Conservation (phyloP, 1,139 yeast genomes). For the Diutina catenulata region DNA sequence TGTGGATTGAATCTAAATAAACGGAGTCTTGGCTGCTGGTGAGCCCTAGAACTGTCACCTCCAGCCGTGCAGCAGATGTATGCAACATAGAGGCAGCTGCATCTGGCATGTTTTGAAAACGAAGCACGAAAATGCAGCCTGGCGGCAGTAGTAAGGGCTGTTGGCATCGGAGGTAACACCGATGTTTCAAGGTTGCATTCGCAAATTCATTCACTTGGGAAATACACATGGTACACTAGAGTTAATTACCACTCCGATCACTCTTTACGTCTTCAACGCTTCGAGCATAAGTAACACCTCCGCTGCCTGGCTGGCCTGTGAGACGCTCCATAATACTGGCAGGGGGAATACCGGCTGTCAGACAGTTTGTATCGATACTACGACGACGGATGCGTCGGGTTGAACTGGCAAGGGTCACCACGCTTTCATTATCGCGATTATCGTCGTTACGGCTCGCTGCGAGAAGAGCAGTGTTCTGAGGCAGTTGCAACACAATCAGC, state of each 20-base stretch:
- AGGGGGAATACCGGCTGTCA: slow-evolving; percentile 54
- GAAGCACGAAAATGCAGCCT: no score
- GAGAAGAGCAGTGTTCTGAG: slow-evolving; percentile 8
- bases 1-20: no score
- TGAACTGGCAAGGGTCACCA: slow-evolving; percentile 43
- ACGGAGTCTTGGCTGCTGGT: no score
- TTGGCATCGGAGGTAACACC: no score
- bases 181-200: no score
- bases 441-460: slow-evolving; percentile 5
- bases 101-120: no score
- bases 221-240: no score
- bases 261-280: slow-evolving; percentile 1
- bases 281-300: not conserved
- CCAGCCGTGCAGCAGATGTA: no score
- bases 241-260: slow-evolving; percentile 5
- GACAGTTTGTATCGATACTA: slow-evolving; percentile 46
- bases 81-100: no score
- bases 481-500: slow-evolving; percentile 7
- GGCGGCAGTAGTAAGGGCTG: no score
- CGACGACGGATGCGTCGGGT: slow-evolving; percentile 37
- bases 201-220: no score
- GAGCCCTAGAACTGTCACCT: no score
- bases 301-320: not conserved
- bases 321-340: slow-evolving; percentile 46
- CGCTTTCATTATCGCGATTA: slow-evolving; percentile 40